These are phyloP conservation scores for Chlorella sorokiniana DNA, from an alignment of 139 green algal genomes.

Conservation along the genomic window DNA sequence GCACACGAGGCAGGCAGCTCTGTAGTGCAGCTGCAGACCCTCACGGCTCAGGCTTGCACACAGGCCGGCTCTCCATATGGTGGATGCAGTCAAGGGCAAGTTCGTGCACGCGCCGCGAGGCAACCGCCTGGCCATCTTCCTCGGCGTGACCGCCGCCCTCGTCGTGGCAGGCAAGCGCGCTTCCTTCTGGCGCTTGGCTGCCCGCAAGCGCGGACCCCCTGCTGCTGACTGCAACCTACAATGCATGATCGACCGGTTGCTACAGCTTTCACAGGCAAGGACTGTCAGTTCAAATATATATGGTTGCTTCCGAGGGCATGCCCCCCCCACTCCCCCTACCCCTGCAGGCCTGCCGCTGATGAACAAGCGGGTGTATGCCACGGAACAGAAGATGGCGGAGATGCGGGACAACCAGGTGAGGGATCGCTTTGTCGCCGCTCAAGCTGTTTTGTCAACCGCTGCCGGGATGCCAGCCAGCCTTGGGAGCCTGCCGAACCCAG, in stretches of 20 bases:
- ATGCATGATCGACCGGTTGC: too few species aligned
- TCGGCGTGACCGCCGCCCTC: not conserved
- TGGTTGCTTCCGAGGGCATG: too few species aligned
- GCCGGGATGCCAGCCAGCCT: too few species aligned
- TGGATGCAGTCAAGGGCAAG: not conserved
- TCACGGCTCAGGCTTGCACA: too few species aligned
- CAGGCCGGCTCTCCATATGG: not conserved
- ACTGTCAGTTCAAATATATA: too few species aligned
- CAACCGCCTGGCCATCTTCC: slow-evolving; percentile 11
- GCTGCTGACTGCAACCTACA: not conserved
- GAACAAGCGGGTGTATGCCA: slow-evolving; percentile 42
- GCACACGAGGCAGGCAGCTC: too few species aligned
- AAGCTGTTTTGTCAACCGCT: too few species aligned
- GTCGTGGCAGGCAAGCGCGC: slow-evolving; percentile 1
- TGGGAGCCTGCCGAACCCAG: too few species aligned
- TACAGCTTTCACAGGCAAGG: too few species aligned
- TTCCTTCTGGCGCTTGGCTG: not conserved
- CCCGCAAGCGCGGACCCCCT: too few species aligned
- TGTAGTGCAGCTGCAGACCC: too few species aligned
- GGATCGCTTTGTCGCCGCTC: not conserved
- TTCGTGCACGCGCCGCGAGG: not conserved
- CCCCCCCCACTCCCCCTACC: not conserved
- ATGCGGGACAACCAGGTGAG: slow-evolving; percentile 33
- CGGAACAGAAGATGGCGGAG: slow-evolving; percentile 42
- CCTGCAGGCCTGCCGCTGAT: slow-evolving; percentile 37